Evolutionary conservation across 2,329 filamentous ascomycete species (phyloP).

Genomic region (Escovopsis sp.): DNA sequence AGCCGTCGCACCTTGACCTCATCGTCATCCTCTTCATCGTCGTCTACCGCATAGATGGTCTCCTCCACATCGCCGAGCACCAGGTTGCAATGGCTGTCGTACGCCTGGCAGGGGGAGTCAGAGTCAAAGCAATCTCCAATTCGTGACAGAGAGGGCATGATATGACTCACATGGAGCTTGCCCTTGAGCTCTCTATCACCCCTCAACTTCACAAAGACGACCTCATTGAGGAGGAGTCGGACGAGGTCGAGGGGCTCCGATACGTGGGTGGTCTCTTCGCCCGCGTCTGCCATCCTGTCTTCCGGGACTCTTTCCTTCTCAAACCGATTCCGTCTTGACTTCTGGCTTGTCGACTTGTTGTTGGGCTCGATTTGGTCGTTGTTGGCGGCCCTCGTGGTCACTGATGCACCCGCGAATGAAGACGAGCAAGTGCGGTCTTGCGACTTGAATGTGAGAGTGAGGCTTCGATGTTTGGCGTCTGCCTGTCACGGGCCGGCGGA

Average conservation of each 20-base stretch:
- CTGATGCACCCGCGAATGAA: too few species aligned
- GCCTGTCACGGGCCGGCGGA: too few species aligned
- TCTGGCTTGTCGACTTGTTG: too few species aligned
- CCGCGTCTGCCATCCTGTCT: slow-evolving; percentile 62
- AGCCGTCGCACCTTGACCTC: slow-evolving; percentile 46
- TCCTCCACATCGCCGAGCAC: slow-evolving; percentile 94
- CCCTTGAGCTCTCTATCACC: slow-evolving; percentile 94
- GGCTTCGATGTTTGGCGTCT: too few species aligned
- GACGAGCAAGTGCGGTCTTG: too few species aligned
- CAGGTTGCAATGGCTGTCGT: slow-evolving; percentile 96
- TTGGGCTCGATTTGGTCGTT: too few species aligned
- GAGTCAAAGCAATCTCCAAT: slow-evolving; percentile 4
- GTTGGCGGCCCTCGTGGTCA: too few species aligned
- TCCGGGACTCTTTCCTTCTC: neutral
- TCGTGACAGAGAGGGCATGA: neutral
- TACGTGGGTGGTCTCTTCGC: slow-evolving; percentile 57
- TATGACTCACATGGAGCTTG: slow-evolving; percentile 63
- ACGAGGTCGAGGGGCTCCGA: slow-evolving; percentile 94
- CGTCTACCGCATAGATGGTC: slow-evolving; percentile 87
- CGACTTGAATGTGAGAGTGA: too few species aligned
- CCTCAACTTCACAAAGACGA: slow-evolving; percentile 92
- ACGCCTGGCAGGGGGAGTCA: slow-evolving; percentile 48
- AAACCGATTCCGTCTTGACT: too few species aligned
- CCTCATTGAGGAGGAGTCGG: slow-evolving; percentile 83
- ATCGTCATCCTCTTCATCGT: slow-evolving; percentile 67